Conservation (phyloP, 352 stramenopile genomes). For the Globisporangium paddicum region DNA sequence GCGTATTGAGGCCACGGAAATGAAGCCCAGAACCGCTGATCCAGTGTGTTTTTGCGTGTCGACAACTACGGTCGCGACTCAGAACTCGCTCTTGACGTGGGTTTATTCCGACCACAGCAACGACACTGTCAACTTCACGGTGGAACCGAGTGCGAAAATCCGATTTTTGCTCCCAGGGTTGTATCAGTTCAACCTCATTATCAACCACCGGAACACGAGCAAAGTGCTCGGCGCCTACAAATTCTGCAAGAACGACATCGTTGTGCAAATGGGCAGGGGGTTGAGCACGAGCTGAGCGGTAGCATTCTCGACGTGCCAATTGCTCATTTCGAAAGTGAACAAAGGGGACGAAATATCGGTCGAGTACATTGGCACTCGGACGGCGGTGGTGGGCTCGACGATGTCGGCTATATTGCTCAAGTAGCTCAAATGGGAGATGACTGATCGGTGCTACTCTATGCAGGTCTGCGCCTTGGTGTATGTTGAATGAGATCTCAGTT, state of each 20-base stretch:
- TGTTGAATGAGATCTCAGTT: too few species aligned
- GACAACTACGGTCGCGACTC: background rate
- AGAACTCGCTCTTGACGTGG: background rate
- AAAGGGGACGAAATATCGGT: background rate
- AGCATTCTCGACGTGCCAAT: background rate
- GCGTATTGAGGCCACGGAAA: background rate
- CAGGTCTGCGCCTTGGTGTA: too few species aligned
- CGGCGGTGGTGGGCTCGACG: background rate
- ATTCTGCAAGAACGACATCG: background rate
- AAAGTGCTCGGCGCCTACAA: background rate
- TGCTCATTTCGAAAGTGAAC: background rate
- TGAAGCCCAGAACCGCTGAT: background rate
- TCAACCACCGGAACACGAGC: background rate
- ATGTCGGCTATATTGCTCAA: background rate
- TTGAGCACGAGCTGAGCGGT: background rate
- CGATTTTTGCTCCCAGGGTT: background rate
- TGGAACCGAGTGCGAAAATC: background rate
- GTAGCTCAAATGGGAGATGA: background rate
- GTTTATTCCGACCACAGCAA: background rate
- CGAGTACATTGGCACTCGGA: background rate
- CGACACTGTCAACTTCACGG: background rate
- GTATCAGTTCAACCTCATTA: background rate
- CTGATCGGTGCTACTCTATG: too few species aligned
- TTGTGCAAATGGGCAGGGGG: background rate
- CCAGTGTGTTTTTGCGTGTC: background rate